These are phyloP conservation scores for Mycosphaerelloides madeirae DNA, from an alignment of 2,329 filamentous ascomycete species.

Conservation along the genomic window DNA sequence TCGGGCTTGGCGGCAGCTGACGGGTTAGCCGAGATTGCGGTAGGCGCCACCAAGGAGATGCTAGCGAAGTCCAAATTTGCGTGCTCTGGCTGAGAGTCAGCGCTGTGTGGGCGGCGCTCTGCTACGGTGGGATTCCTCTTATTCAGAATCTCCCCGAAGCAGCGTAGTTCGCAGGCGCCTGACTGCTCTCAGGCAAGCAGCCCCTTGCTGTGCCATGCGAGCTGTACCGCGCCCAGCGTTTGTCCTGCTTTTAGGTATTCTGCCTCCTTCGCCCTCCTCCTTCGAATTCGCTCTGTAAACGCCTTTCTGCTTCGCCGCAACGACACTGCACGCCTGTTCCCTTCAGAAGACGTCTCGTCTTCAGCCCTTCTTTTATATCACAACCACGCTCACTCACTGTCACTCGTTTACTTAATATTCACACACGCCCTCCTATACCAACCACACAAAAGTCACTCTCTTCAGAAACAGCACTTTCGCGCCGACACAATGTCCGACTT, in stretches of 20 bases:
- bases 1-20: no score
- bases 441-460: background rate
- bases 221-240: no score
- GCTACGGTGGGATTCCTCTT: no score
- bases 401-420: constrained; percentile 27
- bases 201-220: no score
- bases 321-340: background rate
- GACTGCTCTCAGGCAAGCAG: no score
- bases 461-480: constrained; percentile 2
- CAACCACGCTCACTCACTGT: constrained; percentile 10
- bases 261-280: no score
- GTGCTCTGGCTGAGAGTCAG: no score
- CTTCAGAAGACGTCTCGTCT: constrained; percentile 19
- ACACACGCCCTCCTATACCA: constrained; percentile 2
- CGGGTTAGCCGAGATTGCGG: constrained; percentile 3
- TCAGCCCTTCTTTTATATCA: constrained; percentile 25
- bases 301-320: constrained; percentile 8
- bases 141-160: no score
- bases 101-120: no score
- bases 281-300: background rate
- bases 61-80: background rate
- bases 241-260: no score
- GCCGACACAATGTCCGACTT: constrained; percentile 24
- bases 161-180: no score
- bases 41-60: constrained; percentile 1